Base-by-base conservation (phyloP, 495 filamentous ascomycete species). In the Entonaema liquescens region DNA sequence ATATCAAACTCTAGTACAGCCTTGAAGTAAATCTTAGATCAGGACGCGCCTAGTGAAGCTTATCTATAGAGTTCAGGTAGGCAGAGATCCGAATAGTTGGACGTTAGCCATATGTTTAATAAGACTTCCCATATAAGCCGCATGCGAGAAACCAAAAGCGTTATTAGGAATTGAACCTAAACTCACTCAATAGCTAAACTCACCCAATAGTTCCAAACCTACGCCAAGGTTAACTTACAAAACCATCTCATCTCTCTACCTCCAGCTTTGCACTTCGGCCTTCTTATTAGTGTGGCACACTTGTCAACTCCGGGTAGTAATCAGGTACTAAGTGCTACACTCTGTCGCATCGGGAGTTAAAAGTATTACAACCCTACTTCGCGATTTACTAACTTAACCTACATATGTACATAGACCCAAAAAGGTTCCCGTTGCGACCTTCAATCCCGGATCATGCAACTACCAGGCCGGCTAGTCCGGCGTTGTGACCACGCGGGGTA, bases 401-500 rank as follows among this genome's bases (percentile, higher is more conserved):
- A 47, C 42, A 47, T 21, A 56, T 21, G 50, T 49, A 60, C 21
- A 12, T 9, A 55, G 35, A 25, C 17, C 49, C n/a, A 59, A 36
- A 38, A 57, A 36, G 31, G 54, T 38, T 38, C 55, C 31, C 38
- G 36, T 29, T 53, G 13, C 12, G 47, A 40, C 42, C 54, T 59
- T 47, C 21, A 38, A 61, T 52, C 55, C 62, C 61, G 57, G 56
- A 65, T 62, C 36, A 42, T 35, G 54, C 62, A 61, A 57, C 61
- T 65, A 62, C 62, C 66, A 66, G 57, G 26, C 52, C 68, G 64
- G 64, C 47, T 66, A 58, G 59, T 12, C 58, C 58, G 58, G 65
- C 57, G 9, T 44, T 47, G 50, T 15, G 65, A 28, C 38, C 65
- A 65, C 65, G 64, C 69, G 64, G 69, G 63, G 69, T 72, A 56